Percentiles rank a stretch among this genome's conserved stretches.
These are phyloP conservation scores for Monotropa hypopitys DNA, from an alignment of 179 eudicot genomes.

Conservation along the genomic window DNA sequence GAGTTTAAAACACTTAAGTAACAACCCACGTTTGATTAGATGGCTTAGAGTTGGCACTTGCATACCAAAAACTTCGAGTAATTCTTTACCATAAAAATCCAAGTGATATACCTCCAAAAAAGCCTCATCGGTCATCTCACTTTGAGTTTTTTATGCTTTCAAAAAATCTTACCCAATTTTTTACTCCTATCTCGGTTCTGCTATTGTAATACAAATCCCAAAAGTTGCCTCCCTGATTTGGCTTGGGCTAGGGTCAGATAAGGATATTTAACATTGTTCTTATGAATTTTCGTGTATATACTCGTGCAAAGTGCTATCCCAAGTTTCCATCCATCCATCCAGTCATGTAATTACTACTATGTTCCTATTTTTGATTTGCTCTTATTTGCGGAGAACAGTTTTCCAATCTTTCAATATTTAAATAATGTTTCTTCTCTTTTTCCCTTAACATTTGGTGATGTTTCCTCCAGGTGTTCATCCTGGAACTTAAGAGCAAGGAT, in stretches of 20 bases:
- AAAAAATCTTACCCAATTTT: background rate
- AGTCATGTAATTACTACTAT: background rate
- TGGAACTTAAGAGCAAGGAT: background rate
- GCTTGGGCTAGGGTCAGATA: background rate
- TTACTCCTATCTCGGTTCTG: background rate
- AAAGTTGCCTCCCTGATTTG: background rate
- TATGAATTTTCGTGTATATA: background rate
- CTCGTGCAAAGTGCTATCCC: background rate
- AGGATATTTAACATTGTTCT: background rate
- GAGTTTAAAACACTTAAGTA: too few species aligned
- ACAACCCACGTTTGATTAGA: background rate
- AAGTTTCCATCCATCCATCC: background rate
- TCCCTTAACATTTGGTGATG: background rate
- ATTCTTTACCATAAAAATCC: background rate
- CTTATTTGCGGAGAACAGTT: background rate
- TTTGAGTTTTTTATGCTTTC: background rate
- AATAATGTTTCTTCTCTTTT: background rate
- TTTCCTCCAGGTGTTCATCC: background rate
- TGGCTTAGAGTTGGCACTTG: background rate
- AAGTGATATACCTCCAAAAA: background rate
- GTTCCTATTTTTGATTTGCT: background rate
- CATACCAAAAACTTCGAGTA: background rate
- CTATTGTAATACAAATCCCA: background rate
- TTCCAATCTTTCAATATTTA: background rate
- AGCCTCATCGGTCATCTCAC: background rate